Base-by-base conservation (phyloP, 2,329 filamentous ascomycete species). In the Talaromyces marneffei region DNA sequence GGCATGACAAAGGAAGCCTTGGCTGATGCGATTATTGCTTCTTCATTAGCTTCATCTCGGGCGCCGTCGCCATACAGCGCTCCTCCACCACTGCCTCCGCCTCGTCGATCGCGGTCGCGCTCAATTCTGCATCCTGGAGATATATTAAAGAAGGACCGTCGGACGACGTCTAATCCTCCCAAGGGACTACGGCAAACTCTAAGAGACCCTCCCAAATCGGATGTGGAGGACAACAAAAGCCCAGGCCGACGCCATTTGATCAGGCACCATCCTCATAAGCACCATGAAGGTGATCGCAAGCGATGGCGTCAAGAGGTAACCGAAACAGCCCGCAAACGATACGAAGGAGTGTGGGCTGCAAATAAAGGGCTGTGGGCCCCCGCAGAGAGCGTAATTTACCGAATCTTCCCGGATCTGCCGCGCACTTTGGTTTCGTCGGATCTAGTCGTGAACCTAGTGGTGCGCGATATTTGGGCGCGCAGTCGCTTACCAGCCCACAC, bases 341-440 rank as follows among this genome's bases (percentile, higher is more conserved):
- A 81, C 62, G 79, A 81, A 66, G 79, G 78, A 3, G 77, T 81
- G 4, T 81, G 79, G 78, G 79, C 78, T 31, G 78, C 79, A 4
- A 81, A 81, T 63, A 75, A 75, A 67, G 78, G 79, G 10, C 59
- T 78, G 18, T 68, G 74, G 40, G 68, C 78, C 29, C 69, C 67
- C 48, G 40, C 64, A 18, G 62, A 65, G 42, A 37, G 52, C 48
- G 52, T 66, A 18, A 29, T 57, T 42, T 42, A 42, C 52, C 14
- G 62, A 61, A 33, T 66, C 62, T 39, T 50, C 56, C 16, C 57
- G 60, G 23, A 61, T 48, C 42, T 64, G 12, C 54, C 56, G 33
- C 69, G 69, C 54, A 69, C 73, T 6, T 63, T 69, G 9, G 56
- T 65, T 12, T 66, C 69, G 3, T 66, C 72, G 1, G 73, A 77